Evolutionary conservation across 129 eudicot species (phyloP).

Genomic region (Mikania micrantha): DNA sequence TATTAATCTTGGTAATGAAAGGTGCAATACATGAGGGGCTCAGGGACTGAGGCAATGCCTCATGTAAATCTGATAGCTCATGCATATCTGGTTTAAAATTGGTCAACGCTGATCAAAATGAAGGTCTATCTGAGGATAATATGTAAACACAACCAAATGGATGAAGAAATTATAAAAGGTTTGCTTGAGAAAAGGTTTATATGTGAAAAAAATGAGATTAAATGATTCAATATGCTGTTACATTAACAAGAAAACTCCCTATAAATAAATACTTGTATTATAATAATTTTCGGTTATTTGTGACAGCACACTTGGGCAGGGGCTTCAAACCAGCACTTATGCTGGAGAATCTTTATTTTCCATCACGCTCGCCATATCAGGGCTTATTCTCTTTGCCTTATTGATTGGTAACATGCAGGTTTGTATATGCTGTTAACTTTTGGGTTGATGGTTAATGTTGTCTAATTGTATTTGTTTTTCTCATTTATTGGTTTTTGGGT

Average conservation of each 20-base stretch:
- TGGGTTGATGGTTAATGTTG: background rate
- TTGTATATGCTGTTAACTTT: conserved; percentile 2
- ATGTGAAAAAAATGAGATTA: background rate
- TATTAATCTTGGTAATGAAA: background rate
- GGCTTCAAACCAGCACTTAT: conserved; percentile 89
- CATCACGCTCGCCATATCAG: conserved; percentile 75
- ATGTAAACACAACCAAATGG: too few species aligned
- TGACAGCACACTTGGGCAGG: conserved; percentile 88
- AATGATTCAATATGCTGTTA: background rate
- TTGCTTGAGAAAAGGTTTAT: too few species aligned
- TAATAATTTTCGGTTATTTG: background rate
- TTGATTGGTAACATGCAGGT: conserved; percentile 99
- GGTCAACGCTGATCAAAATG: too few species aligned
- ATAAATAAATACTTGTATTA: background rate
- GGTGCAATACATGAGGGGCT: too few species aligned
- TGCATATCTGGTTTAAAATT: too few species aligned
- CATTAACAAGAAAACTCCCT: background rate
- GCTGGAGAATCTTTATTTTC: conserved; percentile 84
- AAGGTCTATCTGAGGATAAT: too few species aligned
- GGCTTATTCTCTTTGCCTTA: conserved; percentile 85
- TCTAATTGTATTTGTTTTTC: background rate
- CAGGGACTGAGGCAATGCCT: too few species aligned
- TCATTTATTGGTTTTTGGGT: background rate
- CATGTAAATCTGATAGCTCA: too few species aligned
- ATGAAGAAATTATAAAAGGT: too few species aligned